Percentiles rank a stretch among this genome's conserved stretches.
These are phyloP conservation scores for Emericellopsis cladophorae DNA, from an alignment of 2,329 filamentous ascomycete species.

Conservation along the genomic window DNA sequence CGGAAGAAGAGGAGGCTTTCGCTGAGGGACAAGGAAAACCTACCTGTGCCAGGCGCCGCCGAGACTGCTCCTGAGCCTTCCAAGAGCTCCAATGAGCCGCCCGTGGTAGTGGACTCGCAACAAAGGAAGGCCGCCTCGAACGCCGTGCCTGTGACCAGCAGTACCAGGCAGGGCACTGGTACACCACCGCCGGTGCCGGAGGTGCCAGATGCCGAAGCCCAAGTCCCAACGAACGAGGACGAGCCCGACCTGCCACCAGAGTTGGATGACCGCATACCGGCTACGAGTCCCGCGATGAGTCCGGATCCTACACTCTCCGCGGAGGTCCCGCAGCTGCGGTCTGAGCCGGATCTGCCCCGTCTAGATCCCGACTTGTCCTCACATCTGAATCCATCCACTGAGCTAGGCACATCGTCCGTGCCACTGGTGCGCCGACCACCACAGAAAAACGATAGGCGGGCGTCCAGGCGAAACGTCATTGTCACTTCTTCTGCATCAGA, in stretches of 20 bases:
- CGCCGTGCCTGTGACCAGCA: too few species aligned
- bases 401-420: conserved; percentile 14
- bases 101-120: conserved; percentile 11
- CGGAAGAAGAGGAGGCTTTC: conserved; percentile 10
- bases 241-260: neutral
- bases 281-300: conserved; percentile 21
- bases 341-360: conserved; percentile 20
- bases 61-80: neutral
- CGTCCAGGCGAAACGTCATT: conserved; percentile 11
- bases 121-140: conserved; percentile 10
- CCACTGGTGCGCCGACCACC: conserved; percentile 9
- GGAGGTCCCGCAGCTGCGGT: conserved; percentile 6
- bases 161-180: too few species aligned
- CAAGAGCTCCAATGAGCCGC: neutral
- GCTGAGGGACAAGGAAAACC: neutral
- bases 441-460: conserved; percentile 9
- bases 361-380: neutral
- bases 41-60: neutral
- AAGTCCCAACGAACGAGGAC: too few species aligned
- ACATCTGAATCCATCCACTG: conserved; percentile 3
- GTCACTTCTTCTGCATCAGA: conserved; percentile 16
- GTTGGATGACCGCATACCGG: conserved; percentile 22
- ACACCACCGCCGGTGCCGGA: too few species aligned
- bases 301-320: conserved; percentile 11
- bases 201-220: too few species aligned